Conservation (phyloP, 306 rosid genomes). For the Corylus americana region DNA sequence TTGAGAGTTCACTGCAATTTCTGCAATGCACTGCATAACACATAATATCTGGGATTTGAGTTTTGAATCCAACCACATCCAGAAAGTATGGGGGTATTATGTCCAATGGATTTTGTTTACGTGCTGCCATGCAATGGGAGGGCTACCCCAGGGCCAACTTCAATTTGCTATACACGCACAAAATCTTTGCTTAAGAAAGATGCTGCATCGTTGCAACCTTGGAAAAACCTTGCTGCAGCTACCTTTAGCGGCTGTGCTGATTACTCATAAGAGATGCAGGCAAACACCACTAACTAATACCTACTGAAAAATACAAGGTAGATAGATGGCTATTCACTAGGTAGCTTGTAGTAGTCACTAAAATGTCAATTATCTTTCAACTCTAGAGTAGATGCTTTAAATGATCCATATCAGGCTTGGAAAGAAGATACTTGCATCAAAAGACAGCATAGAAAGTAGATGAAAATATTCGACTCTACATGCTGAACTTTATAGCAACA, state of each 20-base stretch:
- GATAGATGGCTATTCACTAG: neutral
- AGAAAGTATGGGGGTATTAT: too few relatives aligned
- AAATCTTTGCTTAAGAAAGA: too few relatives aligned
- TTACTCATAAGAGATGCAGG: neutral
- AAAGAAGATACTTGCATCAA: neutral
- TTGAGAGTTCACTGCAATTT: neutral
- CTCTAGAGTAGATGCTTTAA: neutral
- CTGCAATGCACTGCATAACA: too few relatives aligned
- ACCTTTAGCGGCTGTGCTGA: neutral
- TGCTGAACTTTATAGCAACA: neutral
- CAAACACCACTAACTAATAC: neutral
- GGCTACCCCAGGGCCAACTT: too few relatives aligned
- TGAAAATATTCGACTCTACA: neutral
- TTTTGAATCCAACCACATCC: too few relatives aligned
- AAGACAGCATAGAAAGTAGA: neutral
- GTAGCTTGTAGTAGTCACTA: neutral
- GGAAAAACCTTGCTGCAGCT: neutral
- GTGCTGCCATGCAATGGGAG: too few relatives aligned
- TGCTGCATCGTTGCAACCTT: too few relatives aligned
- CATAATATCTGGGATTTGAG: too few relatives aligned
- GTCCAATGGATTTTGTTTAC: too few relatives aligned
- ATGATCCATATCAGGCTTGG: neutral
- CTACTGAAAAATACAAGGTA: neutral
- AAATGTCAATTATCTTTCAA: neutral
- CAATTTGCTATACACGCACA: too few relatives aligned